Percentiles rank a stretch among this genome's conserved stretches.
These are phyloP conservation scores for Stipa capillata DNA, from an alignment of 176 grass and related monocot species.

Conservation along the genomic window DNA sequence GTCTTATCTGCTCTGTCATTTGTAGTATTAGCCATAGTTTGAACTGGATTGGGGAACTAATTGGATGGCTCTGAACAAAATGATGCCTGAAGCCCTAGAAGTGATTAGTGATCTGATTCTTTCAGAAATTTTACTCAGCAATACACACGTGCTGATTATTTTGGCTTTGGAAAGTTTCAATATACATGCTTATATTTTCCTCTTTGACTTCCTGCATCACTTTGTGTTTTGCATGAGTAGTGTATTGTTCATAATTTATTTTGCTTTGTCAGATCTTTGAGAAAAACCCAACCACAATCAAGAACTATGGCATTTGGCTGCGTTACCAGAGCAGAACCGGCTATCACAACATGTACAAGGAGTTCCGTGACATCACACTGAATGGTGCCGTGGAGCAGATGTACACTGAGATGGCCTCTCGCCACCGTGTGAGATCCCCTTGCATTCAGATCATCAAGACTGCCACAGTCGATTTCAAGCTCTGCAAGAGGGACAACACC, in stretches of 20 bases:
- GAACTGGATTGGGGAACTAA: neutral
- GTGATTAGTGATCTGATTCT: neutral
- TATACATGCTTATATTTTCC: neutral
- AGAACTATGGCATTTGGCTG: conserved; percentile 90
- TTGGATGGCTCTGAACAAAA: neutral
- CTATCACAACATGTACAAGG: conserved; percentile 96
- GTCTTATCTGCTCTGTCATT: neutral
- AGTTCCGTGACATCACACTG: conserved; percentile 67
- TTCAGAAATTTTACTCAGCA: neutral
- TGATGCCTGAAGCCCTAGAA: neutral
- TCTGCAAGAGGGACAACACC: conserved; percentile 78
- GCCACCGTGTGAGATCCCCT: conserved; percentile 63
- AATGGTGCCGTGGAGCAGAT: conserved; percentile 85
- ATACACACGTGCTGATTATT: neutral
- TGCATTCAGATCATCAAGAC: conserved; percentile 90
- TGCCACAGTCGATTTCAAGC: conserved; percentile 41
- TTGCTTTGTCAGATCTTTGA: conserved; percentile 52
- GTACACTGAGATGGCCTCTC: conserved; percentile 86
- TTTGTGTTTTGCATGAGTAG: neutral
- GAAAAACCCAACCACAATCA: conserved; percentile 65
- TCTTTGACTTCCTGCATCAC: neutral
- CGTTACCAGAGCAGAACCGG: conserved; percentile 83
- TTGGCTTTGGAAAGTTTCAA: neutral
- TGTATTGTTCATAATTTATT: neutral
- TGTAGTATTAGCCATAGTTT: neutral